Percentiles rank a stretch among this genome's conserved stretches.
phyloP scores from a whole-genome alignment of 352 stramenopile genomes.

The Phytophthora brassicae region DNA sequence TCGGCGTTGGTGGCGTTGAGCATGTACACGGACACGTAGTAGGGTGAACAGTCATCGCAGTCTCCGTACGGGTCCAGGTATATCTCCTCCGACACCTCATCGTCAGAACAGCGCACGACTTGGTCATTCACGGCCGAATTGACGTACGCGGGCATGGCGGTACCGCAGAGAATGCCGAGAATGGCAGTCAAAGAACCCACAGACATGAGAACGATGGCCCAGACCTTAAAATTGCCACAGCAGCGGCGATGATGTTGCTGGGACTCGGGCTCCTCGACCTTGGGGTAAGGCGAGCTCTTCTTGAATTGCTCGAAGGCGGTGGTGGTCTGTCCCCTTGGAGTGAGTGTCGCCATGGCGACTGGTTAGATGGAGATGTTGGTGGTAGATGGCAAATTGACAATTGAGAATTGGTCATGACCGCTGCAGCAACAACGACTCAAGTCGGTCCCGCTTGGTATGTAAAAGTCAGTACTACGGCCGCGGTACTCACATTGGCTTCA shows the following conservation, averaged over 20 bases:
- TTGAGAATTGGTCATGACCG: conserved; percentile 9
- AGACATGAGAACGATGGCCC: conserved; percentile 36
- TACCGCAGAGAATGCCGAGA: conserved; percentile 54
- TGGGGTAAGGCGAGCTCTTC: conserved; percentile 32
- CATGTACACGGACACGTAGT: conserved; percentile 68
- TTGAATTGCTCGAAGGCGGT: conserved; percentile 28
- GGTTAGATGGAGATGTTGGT: background rate
- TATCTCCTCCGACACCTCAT: conserved; percentile 38
- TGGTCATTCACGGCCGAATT: conserved; percentile 43
- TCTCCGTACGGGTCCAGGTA: conserved; percentile 69
- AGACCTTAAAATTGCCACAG: conserved; percentile 33
- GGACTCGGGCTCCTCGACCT: conserved; percentile 24
- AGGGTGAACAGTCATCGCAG: conserved; percentile 75
- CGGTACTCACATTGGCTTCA: background rate
- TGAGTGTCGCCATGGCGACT: conserved; percentile 16
- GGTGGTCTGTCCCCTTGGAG: conserved; percentile 23
- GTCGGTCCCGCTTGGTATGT: conserved; percentile 8
- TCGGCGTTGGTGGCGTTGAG: conserved; percentile 82
- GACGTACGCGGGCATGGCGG: conserved; percentile 53
- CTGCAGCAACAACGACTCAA: conserved; percentile 3
- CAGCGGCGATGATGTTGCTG: conserved; percentile 29
- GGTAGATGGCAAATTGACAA: conserved; percentile 23
- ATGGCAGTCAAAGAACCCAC: conserved; percentile 43
- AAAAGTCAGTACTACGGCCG: conserved; percentile 12
- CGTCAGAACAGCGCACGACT: conserved; percentile 42